Percentiles rank a stretch among this genome's conserved stretches.
phyloP scores from a whole-genome alignment of 2,329 filamentous ascomycete species.

The Thelonectria blattea region DNA sequence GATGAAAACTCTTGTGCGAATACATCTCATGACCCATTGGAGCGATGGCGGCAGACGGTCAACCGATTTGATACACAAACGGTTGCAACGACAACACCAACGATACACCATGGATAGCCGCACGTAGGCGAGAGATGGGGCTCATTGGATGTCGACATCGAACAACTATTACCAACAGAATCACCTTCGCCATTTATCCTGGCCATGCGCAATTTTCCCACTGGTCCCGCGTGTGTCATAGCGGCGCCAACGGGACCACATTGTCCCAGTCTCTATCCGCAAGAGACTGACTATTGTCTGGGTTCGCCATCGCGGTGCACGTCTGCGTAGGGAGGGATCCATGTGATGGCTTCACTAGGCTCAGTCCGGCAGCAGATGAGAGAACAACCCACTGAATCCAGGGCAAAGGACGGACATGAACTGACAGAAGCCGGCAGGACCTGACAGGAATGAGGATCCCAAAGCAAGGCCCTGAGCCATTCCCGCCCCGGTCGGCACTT shows the following conservation, averaged over 20 bases:
- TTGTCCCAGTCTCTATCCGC: neutral
- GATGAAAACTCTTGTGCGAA: neutral
- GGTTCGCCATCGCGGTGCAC: conserved; percentile 9
- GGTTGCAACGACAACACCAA: neutral
- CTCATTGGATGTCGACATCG: conserved; percentile 22
- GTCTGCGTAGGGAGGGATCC: neutral
- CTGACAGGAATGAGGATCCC: neutral
- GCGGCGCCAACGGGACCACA: conserved; percentile 16
- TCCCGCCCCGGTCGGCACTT: conserved; percentile 16
- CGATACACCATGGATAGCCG: conserved; percentile 25
- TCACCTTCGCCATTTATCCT: conserved; percentile 21
- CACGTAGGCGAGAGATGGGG: conserved; percentile 24
- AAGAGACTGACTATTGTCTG: neutral
- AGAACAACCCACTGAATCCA: neutral
- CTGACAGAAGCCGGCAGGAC: neutral
- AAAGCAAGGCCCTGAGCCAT: neutral
- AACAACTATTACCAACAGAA: conserved; percentile 33
- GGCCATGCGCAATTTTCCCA: conserved; percentile 25
- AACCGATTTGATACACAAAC: neutral
- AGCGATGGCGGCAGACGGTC: neutral
- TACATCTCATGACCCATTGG: neutral
- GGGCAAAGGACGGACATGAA: conserved; percentile 1
- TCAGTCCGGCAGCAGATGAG: conserved; percentile 5
- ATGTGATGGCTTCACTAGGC: neutral
- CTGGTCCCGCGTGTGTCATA: conserved; percentile 26